phyloP scores from a whole-genome alignment of 345 rosid genomes.

The Camelina sativa region DNA sequence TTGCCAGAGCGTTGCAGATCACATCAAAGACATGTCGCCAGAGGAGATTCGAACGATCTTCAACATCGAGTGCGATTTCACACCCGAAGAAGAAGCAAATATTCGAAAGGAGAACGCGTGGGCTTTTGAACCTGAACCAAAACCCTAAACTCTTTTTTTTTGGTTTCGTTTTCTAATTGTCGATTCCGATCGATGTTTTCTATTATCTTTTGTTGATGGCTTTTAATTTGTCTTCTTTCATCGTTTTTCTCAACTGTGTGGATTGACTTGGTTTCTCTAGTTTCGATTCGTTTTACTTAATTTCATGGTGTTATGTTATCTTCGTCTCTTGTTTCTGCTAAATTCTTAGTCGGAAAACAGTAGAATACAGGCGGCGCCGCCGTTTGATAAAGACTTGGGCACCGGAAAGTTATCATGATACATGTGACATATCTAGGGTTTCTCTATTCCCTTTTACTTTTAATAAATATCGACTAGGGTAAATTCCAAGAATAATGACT shows the following conservation, averaged over 20 bases:
- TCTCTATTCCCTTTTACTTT: no score
- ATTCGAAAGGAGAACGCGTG: constrained; percentile 53
- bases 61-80: constrained; percentile 51
- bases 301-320: neutral
- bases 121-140: constrained; percentile 39
- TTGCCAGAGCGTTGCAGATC: constrained; percentile 53
- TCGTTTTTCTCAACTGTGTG: neutral
- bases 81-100: constrained; percentile 49
- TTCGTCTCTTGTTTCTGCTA: no score
- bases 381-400: no score
- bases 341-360: no score
- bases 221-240: neutral
- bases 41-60: constrained; percentile 50
- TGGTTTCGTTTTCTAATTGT: no score
- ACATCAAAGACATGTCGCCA: constrained; percentile 53
- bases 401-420: no score
- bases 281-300: neutral
- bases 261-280: neutral
- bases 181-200: neutral
- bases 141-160: neutral
- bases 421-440: no score
- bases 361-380: no score
- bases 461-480: no score
- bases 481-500: no score
- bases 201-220: neutral